Base-by-base conservation (phyloP, 208 protist species). In the Porcisia deanei region DNA sequence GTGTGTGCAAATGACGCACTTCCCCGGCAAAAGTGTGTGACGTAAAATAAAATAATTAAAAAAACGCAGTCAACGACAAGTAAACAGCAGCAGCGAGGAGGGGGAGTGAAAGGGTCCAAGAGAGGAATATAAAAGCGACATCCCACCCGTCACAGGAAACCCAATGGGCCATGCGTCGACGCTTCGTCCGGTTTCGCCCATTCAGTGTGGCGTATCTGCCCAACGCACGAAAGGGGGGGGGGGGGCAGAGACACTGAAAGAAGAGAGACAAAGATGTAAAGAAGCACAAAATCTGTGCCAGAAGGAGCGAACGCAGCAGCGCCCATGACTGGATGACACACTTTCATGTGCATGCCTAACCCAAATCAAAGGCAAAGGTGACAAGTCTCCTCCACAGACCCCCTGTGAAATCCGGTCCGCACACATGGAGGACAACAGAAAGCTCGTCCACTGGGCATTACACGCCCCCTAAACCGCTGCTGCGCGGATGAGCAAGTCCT, bases 11-110 rank as follows among this genome's bases (percentile, higher is more conserved):
- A 7, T 20, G 57, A 30, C 57, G 1, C 57, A 60, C 57, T 12
- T 52, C 47, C 47, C 47, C 47, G 8, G 8, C 47, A 52, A 52
- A 52, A 52, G 10, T 14, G 10, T 14, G 47, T 5, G 47, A 12
- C 8, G 47, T 14, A 52, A 52, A 12, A 12, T 5, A 52, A 52
- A 52, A 52, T 14, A 52, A 52, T 14, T 12, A 52, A 52, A 12
- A 52, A 45, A 65, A 7, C 58, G 34, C 63, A 16, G 41, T 34
- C 22, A 14, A n/a, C 20, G 37, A 22, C 10, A 25, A 10, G 16
- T 10, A 25, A 20, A 37, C n/a, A 34, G 25, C 57, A 69, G 59
- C 70, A 86, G 57, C 43, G 71, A 74, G 75, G 41, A 70, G 53
- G 39, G 3, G 58, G 3, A 30, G 25, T 20, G 25, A 47, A 67